These are phyloP conservation scores for Chytriomyces sp. DNA, from an alignment of 192 early-diverging fungal genomes.

Conservation along the genomic window DNA sequence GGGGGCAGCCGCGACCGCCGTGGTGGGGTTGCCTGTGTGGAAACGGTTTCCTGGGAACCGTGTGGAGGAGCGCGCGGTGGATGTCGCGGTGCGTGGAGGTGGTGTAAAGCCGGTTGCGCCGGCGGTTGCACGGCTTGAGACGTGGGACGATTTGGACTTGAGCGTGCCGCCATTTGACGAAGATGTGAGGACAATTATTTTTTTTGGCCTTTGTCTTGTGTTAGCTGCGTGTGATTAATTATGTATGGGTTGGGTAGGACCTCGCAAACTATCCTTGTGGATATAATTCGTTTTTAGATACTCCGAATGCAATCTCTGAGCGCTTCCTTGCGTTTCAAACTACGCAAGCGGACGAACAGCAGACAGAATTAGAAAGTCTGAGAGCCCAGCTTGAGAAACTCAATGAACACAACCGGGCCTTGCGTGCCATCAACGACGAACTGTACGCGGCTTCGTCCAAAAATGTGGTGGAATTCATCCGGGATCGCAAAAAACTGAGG, in stretches of 20 bases:
- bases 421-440: slow-evolving; percentile 30
- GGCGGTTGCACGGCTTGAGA: not conserved
- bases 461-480: slow-evolving; percentile 9
- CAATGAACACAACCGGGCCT: slow-evolving; percentile 26
- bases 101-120: not conserved
- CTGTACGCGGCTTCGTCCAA: slow-evolving; percentile 29
- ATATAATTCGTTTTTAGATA: slow-evolving; percentile 7
- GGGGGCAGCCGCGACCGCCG: not conserved
- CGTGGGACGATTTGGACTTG: slow-evolving; percentile 24
- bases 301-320: not conserved
- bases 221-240: not conserved
- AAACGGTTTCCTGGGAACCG: slow-evolving; percentile 10
- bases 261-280: not conserved
- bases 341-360: not conserved
- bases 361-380: slow-evolving; percentile 22
- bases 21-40: not conserved
- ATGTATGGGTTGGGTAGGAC: not conserved
- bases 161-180: slow-evolving; percentile 16
- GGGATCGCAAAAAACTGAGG: slow-evolving; percentile 9
- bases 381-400: slow-evolving; percentile 25
- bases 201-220: not conserved
- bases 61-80: slow-evolving; percentile 5
- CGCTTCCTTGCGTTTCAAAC: not conserved
- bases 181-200: not conserved
- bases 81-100: not conserved